These are phyloP conservation scores for Puya raimondii DNA, from an alignment of 176 grass and related monocot genomes.

Conservation along the genomic window DNA sequence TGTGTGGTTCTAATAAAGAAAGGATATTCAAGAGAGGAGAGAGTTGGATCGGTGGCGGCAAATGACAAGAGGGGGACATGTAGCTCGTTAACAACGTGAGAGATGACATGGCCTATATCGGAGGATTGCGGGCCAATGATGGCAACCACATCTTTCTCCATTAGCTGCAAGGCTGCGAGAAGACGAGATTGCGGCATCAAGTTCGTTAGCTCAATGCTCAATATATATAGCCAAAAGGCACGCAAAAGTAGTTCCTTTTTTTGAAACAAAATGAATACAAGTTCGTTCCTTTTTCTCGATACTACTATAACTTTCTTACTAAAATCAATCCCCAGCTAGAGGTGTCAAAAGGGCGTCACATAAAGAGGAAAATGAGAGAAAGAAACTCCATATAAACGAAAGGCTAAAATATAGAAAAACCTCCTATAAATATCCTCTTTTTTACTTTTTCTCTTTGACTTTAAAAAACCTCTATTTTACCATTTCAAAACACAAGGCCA, in stretches of 20 bases:
- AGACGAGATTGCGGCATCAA: slow-evolving; percentile 31
- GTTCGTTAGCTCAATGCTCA: not conserved
- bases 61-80: slow-evolving; percentile 78
- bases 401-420: too few species aligned
- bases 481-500: too few species aligned
- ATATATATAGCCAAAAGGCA: not conserved
- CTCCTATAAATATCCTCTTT: too few species aligned
- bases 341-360: too few species aligned
- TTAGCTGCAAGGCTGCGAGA: slow-evolving; percentile 49
- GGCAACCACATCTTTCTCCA: slow-evolving; percentile 58
- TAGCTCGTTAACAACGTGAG: slow-evolving; percentile 55
- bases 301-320: too few species aligned
- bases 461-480: too few species aligned
- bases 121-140: slow-evolving; percentile 78
- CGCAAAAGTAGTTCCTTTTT: not conserved
- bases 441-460: too few species aligned
- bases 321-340: too few species aligned
- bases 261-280: too few species aligned
- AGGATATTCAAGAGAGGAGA: slow-evolving; percentile 60
- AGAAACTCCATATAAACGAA: too few species aligned
- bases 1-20: slow-evolving; percentile 61
- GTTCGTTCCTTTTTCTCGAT: too few species aligned
- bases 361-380: too few species aligned
- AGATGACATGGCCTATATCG: slow-evolving; percentile 59
- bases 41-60: slow-evolving; percentile 60